Evolutionary conservation across 75 land plant genomes (phyloP), one percentile per base, ranked within the genome.

Genomic region (Picea glauca): DNA sequence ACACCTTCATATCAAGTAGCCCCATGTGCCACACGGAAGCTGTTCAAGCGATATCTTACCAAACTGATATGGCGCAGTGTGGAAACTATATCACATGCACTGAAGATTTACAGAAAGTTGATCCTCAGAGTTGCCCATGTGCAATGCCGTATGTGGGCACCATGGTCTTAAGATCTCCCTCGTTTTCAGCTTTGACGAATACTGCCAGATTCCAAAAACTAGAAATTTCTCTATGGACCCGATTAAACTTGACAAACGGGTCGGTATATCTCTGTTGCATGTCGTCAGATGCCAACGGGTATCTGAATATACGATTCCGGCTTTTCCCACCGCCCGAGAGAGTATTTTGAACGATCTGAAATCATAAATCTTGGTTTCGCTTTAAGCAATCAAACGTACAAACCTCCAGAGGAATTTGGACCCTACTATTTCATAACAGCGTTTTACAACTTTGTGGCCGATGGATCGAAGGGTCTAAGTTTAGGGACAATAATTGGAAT

Each of bases 71-170:
- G 9, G 83, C 82, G 9, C 83, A 64, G n/a, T 91, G 93, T 77
- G 82, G 80, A 23, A 21, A 76, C 13, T 78, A 74, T 64, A 35
- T 0, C 38, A 5, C 76, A 38, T 92, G 94, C 62, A 35, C 38
- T 35, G 38, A 2, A 35, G 38, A 35, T 35, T 35, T 2, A 35
- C 3, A 35, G 73, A 86, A 82, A 74, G 70, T 90, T 3, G 87
- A 66, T 68, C 94, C 89, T 56, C 84, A 84, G 80, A 90, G 86
- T 59, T 90, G 94, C 77, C 77, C 43, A n/a, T 91, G 91, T 72
- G 90, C 88, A 6, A 81, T 81, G 80, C 91, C 93, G 33, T 90
- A 81, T 74, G 77, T 84, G 72, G 92, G 92, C 12, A 80, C 38
- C 38, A 35, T 91, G 1, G 3, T 54, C 50, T 84, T 86, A 62